phyloP scores from a whole-genome alignment of 306 rosid species.

The Rosa multiflora region DNA sequence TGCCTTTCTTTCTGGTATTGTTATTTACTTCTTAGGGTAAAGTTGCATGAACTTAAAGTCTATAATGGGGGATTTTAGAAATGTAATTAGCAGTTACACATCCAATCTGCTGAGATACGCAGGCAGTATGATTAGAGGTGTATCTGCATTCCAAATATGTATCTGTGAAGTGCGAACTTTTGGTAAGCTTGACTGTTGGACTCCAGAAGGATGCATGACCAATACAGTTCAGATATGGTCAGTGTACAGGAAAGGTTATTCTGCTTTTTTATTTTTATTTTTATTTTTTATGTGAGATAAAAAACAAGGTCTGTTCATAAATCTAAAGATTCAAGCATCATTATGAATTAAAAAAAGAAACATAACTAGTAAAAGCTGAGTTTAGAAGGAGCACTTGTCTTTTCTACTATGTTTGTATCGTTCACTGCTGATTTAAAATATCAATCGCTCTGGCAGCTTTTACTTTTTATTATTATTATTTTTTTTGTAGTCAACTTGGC shows the following conservation, averaged over 20 bases:
- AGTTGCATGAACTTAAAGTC: too few relatives aligned
- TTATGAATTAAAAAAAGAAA: neutral
- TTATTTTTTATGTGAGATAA: too few relatives aligned
- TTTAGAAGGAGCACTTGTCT: neutral
- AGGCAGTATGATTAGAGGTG: neutral
- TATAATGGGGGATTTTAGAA: neutral
- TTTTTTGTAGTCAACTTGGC: slow-evolving; percentile 75
- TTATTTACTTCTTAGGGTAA: too few relatives aligned
- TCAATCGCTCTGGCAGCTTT: slow-evolving; percentile 2
- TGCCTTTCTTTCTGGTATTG: too few relatives aligned
- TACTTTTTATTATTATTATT: neutral
- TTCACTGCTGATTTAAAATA: neutral
- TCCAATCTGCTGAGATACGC: neutral
- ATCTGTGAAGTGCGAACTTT: neutral
- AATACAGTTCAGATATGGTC: neutral
- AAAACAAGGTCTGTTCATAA: neutral
- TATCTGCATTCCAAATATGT: neutral
- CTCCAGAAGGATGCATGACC: neutral
- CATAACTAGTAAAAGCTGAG: neutral
- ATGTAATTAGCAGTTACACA: neutral
- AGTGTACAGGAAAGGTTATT: neutral
- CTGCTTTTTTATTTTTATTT: too few relatives aligned
- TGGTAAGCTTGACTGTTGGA: neutral
- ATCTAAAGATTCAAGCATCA: neutral
- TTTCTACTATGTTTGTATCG: neutral